phyloP scores from a whole-genome alignment of 1,139 yeast species.

The Pichia sp. region DNA sequence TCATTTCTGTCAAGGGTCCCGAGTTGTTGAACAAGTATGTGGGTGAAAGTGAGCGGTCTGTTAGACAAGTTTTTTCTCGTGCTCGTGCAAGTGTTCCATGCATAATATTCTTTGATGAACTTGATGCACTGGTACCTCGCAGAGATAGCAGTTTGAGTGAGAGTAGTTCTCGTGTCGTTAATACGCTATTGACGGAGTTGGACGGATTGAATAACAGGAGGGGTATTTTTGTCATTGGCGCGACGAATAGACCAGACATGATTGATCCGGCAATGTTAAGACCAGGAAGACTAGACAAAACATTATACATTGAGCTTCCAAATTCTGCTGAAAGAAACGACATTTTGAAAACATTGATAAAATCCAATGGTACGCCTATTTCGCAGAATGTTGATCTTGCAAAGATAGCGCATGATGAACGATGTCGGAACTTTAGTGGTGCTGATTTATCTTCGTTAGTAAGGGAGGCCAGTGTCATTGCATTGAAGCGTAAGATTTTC shows the following conservation, averaged over 20 bases:
- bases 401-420: constrained; percentile 63
- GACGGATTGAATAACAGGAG: constrained; percentile 92
- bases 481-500: constrained; percentile 71
- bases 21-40: constrained; percentile 91
- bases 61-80: constrained; percentile 87
- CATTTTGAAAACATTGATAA: constrained; percentile 72
- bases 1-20: constrained; percentile 93
- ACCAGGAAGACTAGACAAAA: constrained; percentile 94
- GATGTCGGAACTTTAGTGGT: constrained; percentile 89
- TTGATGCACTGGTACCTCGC: constrained; percentile 93
- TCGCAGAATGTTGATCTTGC: constrained; percentile 57
- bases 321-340: constrained; percentile 71
- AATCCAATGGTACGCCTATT: constrained; percentile 72
- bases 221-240: constrained; percentile 93
- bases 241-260: constrained; percentile 97
- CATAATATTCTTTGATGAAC: constrained; percentile 91
- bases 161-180: constrained; percentile 90
- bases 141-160: constrained; percentile 86
- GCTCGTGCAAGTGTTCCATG: constrained; percentile 96
- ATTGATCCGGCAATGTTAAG: constrained; percentile 97
- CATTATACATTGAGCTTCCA: constrained; percentile 87
- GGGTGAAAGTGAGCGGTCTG: constrained; percentile 94
- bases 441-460: constrained; percentile 92
- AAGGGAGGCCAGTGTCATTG: constrained; percentile 87
- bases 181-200: constrained; percentile 85